These are phyloP conservation scores for Penicillium sp. DNA, from an alignment of 2,329 filamentous ascomycete genomes.

Conservation along the genomic window DNA sequence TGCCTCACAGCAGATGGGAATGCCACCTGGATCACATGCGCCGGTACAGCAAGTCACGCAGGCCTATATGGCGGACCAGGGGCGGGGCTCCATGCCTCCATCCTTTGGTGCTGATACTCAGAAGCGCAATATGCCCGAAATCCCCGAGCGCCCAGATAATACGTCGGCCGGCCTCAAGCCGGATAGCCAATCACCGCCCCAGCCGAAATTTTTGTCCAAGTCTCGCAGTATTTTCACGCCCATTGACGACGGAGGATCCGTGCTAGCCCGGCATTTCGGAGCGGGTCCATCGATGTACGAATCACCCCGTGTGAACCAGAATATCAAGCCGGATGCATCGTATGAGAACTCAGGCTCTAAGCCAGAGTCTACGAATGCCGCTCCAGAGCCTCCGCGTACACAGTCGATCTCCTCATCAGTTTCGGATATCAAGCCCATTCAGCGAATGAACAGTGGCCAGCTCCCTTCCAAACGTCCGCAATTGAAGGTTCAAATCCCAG, in stretches of 20 bases:
- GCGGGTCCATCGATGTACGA: conserved; percentile 61
- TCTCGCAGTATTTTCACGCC: conserved; percentile 95
- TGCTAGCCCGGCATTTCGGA: conserved; percentile 80
- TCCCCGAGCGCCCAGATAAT: conserved; percentile 59
- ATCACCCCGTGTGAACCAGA: conserved; percentile 43
- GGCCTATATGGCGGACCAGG: conserved; percentile 73
- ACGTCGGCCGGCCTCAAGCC: conserved; percentile 41
- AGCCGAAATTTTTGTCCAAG: conserved; percentile 68
- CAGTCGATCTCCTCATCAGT: conserved; percentile 65
- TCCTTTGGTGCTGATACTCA: conserved; percentile 62
- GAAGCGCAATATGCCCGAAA: conserved; percentile 38
- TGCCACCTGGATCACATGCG: conserved; percentile 41
- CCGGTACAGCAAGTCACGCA: conserved; percentile 60
- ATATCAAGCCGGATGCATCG: conserved; percentile 37
- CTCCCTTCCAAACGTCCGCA: conserved; percentile 71
- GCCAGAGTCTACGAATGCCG: conserved; percentile 60
- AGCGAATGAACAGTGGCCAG: conserved; percentile 74
- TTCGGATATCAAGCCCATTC: conserved; percentile 71
- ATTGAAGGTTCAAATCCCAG: conserved; percentile 92
- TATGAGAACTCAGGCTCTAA: conserved; percentile 56
- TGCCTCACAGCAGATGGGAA: conserved; percentile 28
- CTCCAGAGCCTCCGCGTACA: conserved; percentile 45
- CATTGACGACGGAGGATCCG: conserved; percentile 88
- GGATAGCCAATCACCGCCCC: conserved; percentile 49
- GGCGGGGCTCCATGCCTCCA: conserved; percentile 72